These are phyloP conservation scores for Nemania sp. DNA, from an alignment of 2,329 filamentous ascomycete genomes.

Conservation along the genomic window DNA sequence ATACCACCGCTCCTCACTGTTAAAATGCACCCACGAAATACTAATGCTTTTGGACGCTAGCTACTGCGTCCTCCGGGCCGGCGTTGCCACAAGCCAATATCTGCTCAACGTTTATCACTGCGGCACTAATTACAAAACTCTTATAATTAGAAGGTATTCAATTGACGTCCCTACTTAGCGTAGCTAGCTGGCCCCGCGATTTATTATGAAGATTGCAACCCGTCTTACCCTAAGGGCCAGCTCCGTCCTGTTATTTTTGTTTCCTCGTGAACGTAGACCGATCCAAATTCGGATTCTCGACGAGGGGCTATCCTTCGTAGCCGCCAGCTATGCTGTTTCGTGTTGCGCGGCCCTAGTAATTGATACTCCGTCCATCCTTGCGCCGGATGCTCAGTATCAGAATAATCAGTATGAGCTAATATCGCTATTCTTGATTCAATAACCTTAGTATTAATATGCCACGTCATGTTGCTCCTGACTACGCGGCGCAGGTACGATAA, in stretches of 20 bases:
- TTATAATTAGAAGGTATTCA: no score
- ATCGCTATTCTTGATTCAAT: not conserved
- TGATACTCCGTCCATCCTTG: not conserved
- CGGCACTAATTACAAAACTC: no score
- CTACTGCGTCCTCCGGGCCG: no score
- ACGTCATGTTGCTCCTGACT: not conserved
- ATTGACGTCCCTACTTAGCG: no score
- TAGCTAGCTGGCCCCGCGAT: not conserved
- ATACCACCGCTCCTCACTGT: not conserved
- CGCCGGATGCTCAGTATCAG: not conserved
- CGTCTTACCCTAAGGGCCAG: not conserved
- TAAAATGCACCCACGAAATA: not conserved
- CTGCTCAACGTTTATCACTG: no score
- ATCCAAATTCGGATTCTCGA: not conserved
- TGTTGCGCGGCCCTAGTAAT: not conserved
- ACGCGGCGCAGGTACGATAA: not conserved
- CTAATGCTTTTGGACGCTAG: not conserved
- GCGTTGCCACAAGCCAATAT: no score
- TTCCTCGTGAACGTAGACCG: not conserved
- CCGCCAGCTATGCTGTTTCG: not conserved
- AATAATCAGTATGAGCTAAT: not conserved
- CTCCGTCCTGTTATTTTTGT: not conserved
- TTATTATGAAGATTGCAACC: not conserved
- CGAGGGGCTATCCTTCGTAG: not conserved
- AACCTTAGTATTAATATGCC: not conserved